Conservation (phyloP, 2,329 filamentous ascomycete species). For the Ramularia collo-cygni region DNA sequence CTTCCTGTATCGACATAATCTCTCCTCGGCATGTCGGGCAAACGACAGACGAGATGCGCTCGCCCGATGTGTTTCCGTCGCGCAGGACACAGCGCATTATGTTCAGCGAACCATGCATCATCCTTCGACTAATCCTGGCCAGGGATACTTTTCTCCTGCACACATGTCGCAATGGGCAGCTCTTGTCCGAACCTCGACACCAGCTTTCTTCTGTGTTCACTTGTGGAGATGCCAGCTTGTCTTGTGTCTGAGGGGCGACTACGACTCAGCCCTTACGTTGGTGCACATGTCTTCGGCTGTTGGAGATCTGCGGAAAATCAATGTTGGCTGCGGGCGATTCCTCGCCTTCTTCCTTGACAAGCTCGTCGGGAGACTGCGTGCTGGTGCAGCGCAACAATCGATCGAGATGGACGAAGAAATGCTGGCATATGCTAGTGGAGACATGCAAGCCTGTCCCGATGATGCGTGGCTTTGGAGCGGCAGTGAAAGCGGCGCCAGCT, state of each 20-base stretch:
- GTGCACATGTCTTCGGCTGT: conserved; percentile 65
- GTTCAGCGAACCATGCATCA: conserved; percentile 58
- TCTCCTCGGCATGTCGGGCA: conserved; percentile 62
- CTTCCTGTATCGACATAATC: conserved; percentile 80
- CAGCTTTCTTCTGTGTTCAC: conserved; percentile 70
- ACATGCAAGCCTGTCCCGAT: conserved; percentile 73
- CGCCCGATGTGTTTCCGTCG: conserved; percentile 66
- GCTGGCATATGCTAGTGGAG: conserved; percentile 75
- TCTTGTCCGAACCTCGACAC: conserved; percentile 59
- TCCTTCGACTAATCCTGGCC: conserved; percentile 17
- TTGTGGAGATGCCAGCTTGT: conserved; percentile 82
- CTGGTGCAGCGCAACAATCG: conserved; percentile 32
- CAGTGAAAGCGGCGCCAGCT: conserved; percentile 36
- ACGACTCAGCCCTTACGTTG: conserved; percentile 64
- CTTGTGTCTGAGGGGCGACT: conserved; percentile 66
- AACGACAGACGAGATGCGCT: conserved; percentile 65
- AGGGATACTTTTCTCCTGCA: conserved; percentile 24
- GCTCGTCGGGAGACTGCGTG: conserved; percentile 52
- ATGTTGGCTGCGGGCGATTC: conserved; percentile 72
- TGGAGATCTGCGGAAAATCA: conserved; percentile 63
- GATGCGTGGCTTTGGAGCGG: conserved; percentile 74
- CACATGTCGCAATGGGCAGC: conserved; percentile 44
- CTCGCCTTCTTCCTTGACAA: conserved; percentile 71
- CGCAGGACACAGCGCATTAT: conserved; percentile 71
- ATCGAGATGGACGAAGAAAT: conserved; percentile 75